Percentiles rank a stretch among this genome's conserved stretches.
Conservation (phyloP, 2,329 filamentous ascomycete species). For the Fusarium bactridioides region DNA sequence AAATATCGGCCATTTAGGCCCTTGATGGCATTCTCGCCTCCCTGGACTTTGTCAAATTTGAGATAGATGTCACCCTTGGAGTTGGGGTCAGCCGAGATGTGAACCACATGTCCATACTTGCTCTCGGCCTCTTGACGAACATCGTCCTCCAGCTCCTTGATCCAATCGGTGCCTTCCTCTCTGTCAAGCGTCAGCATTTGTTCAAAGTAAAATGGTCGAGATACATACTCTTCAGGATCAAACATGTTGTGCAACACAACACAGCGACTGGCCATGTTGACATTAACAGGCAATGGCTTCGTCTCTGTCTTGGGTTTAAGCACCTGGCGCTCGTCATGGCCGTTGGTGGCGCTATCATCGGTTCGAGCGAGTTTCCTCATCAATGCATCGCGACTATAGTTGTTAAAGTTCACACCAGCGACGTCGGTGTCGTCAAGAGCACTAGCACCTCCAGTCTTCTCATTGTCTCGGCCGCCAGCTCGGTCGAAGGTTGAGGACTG, state of each 20-base stretch:
- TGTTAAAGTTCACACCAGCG: slow-evolving; percentile 98
- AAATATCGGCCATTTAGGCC: slow-evolving; percentile 97
- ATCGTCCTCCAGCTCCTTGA: slow-evolving; percentile 93
- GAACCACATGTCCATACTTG: slow-evolving; percentile 97
- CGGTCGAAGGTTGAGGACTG: slow-evolving; percentile 91
- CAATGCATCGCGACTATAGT: slow-evolving; percentile 96
- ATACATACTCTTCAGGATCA: slow-evolving; percentile 84
- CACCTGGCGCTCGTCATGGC: slow-evolving; percentile 74
- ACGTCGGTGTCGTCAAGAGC: slow-evolving; percentile 98
- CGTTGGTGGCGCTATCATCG: slow-evolving; percentile 76
- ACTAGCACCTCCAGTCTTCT: slow-evolving; percentile 90
- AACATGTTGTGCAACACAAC: slow-evolving; percentile 97
- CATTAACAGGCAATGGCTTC: slow-evolving; percentile 82
- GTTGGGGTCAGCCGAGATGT: slow-evolving; percentile 94
- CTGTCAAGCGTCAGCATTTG: slow-evolving; percentile 57
- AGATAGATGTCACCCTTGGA: slow-evolving; percentile 96
- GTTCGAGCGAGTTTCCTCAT: slow-evolving; percentile 98
- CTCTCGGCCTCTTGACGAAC: slow-evolving; percentile 90
- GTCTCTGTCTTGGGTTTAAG: slow-evolving; percentile 81
- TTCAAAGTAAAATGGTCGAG: not conserved
- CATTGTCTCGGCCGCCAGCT: slow-evolving; percentile 85
- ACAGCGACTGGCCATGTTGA: slow-evolving; percentile 92
- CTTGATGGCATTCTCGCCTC: slow-evolving; percentile 96
- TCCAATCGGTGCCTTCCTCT: slow-evolving; percentile 86
- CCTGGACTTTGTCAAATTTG: slow-evolving; percentile 95